A percentile compares a stretch with the other conserved stretches of the same genome.
Evolutionary conservation across 164 flowering plant species (phyloP).

Genomic region (Dillenia turbinata): DNA sequence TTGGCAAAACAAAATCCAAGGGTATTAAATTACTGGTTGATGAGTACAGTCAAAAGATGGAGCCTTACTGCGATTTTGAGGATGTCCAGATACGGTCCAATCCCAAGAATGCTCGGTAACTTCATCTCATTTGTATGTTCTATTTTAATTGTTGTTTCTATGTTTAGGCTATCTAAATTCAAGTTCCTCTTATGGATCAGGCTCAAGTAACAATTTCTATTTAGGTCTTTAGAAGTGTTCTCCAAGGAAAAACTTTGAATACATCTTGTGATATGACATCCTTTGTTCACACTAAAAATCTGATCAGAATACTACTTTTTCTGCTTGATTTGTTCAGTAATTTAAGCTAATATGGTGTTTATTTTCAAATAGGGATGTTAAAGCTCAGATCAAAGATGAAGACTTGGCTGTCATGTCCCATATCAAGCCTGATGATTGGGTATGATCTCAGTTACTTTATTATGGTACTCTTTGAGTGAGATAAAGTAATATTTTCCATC

Average conservation of each 20-base stretch:
- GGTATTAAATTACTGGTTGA: conserved; percentile 76
- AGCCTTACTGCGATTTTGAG: conserved; percentile 52
- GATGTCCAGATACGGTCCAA: conserved; percentile 70
- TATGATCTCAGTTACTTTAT: conserved; percentile 20
- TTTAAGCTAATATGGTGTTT: not conserved
- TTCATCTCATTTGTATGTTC: conserved; percentile 2
- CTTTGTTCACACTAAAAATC: too few species aligned
- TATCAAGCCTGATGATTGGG: conserved; percentile 75
- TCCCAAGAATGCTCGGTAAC: conserved; percentile 76
- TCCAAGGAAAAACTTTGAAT: too few species aligned
- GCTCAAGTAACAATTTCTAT: too few species aligned
- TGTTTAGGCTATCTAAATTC: too few species aligned
- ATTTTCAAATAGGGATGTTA: conserved; percentile 36
- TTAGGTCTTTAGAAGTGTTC: too few species aligned
- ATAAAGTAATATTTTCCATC: too few species aligned
- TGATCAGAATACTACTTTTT: too few species aligned
- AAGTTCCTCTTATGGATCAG: too few species aligned
- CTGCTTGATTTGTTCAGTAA: not conserved
- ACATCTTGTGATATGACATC: too few species aligned
- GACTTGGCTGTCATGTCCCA: conserved; percentile 51
- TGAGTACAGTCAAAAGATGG: conserved; percentile 67
- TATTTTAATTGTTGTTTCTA: too few species aligned
- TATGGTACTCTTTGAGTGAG: too few species aligned
- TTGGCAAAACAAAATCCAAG: conserved; percentile 67
- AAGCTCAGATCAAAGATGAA: conserved; percentile 76